These are phyloP conservation scores for Colletotrichum truncatum DNA, from an alignment of 2,329 filamentous ascomycete species.

Conservation along the genomic window DNA sequence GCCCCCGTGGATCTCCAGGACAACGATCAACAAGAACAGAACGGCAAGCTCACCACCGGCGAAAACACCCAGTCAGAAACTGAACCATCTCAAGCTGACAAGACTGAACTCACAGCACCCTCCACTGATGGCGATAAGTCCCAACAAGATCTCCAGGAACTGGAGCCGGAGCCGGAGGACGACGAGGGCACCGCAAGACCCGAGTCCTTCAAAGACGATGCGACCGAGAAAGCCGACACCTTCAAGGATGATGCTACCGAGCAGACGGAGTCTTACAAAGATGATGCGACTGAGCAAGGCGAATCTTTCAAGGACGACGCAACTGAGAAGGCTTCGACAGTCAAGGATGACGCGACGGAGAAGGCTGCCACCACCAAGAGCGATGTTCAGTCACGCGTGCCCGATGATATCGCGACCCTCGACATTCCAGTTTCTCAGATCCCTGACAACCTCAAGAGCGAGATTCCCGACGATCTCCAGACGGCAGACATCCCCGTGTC, in stretches of 20 bases:
- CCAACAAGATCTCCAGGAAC: slow-evolving; percentile 15
- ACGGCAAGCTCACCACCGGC: slow-evolving; percentile 26
- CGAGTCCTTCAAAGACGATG: slow-evolving; percentile 17
- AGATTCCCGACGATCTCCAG: slow-evolving; percentile 30
- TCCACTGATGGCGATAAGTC: slow-evolving; percentile 20
- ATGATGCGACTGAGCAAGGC: slow-evolving; percentile 20
- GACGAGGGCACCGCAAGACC: not conserved
- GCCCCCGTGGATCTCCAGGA: slow-evolving; percentile 31
- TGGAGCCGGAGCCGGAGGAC: slow-evolving; percentile 27
- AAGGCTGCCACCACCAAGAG: not conserved
- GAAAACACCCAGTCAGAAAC: slow-evolving; percentile 30
- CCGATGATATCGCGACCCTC: slow-evolving; percentile 17
- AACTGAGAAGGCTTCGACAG: slow-evolving; percentile 29
- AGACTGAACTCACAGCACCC: slow-evolving; percentile 27
- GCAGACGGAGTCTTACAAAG: slow-evolving; percentile 21
- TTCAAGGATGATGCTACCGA: slow-evolving; percentile 17
- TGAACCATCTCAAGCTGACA: slow-evolving; percentile 28
- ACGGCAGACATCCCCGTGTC: slow-evolving; percentile 28
- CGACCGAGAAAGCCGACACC: slow-evolving; percentile 2
- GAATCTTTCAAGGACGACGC: too few species aligned
- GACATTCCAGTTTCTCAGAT: slow-evolving; percentile 25
- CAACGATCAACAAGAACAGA: not conserved
- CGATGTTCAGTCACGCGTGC: not conserved
- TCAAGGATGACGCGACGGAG: slow-evolving; percentile 9
- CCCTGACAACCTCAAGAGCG: slow-evolving; percentile 17